These are phyloP conservation scores for Aspergillus arachidicola DNA, from an alignment of 2,329 filamentous ascomycete species.

Conservation along the genomic window DNA sequence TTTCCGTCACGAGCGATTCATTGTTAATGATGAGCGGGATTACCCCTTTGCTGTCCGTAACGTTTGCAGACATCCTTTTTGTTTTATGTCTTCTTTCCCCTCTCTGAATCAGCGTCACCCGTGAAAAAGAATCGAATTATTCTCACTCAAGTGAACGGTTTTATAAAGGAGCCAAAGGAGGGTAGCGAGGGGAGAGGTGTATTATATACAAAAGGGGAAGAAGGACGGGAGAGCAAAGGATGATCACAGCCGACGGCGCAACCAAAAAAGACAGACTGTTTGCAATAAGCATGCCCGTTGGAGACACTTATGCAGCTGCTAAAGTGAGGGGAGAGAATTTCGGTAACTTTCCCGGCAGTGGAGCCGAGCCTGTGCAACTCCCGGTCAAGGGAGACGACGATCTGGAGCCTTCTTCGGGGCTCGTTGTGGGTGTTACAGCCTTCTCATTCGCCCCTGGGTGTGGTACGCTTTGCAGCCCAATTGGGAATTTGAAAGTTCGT, in stretches of 20 bases:
- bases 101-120: too few relatives aligned
- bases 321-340: constrained; percentile 18
- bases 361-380: constrained; percentile 11
- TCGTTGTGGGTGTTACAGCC: not conserved
- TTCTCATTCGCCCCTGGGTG: not conserved
- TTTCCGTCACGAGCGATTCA: constrained; percentile 42
- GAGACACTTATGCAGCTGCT: constrained; percentile 7
- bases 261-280: constrained; percentile 4
- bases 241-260: not conserved
- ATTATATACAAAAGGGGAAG: not conserved
- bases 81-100: not conserved
- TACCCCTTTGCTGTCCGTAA: constrained; percentile 19
- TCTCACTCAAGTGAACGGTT: not conserved
- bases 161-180: not conserved
- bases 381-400: not conserved
- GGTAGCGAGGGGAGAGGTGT: not conserved
- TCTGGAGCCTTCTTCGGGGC: not conserved
- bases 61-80: constrained; percentile 10
- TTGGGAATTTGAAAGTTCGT: not conserved
- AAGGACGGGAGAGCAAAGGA: not conserved
- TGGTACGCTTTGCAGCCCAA: not conserved
- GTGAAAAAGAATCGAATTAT: not conserved
- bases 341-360: constrained; percentile 11
- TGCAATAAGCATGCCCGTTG: constrained; percentile 8
- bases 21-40: constrained; percentile 49